Base-by-base conservation (phyloP, 1,284 basidiomycete genomes). In the Sanghuangporus baumii region DNA sequence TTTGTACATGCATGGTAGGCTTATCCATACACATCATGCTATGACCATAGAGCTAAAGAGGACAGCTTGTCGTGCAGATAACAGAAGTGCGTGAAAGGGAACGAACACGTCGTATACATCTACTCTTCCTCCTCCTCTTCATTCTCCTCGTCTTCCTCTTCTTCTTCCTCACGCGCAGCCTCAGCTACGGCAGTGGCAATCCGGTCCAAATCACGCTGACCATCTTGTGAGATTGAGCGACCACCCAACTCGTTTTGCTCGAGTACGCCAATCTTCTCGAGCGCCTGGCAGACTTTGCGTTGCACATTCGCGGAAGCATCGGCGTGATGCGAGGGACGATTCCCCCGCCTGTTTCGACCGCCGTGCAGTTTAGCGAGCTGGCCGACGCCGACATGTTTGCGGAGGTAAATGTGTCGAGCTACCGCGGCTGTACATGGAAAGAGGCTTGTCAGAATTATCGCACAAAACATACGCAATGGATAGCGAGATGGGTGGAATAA, bases 391-490 rank as follows among this genome's bases (percentile, higher is more conserved):
- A 98, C 95, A 75, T 95, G 91, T 84, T 98, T 98, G 79, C 96
- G 94, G 75, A 99, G 91, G 87, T 99, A 99, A 81, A 99, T 96
- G 88, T 99, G 96, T 74, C 97, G 91, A 77, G 97, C 96, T 69
- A 99, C 82, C 67, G 96, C 94, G 74, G 96, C 96, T 96, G 73
- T 55, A 55, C 18, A 37, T n/a, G 3, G 26, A 31, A 4, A 31
- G 5, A 31, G 5, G 5, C 26, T 31, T 62, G 61, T 63, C 59
- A 38, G 23, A 16, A 61, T 46, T 23, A 26, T 43, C 74, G 38
- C 20, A 59, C n/a, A 31, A 20, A 37, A 46, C 51, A n/a, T 14
- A 59, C 20, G 55, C 9, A 64, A 47, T 55, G 52, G 7, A 23
- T 41, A 47, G 38, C 36, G 8, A 38, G 64, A 58, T 40, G 50